Evolutionary conservation across 176 grass and related monocot genomes (phyloP).

Genomic region (Tuctoria greenei): DNA sequence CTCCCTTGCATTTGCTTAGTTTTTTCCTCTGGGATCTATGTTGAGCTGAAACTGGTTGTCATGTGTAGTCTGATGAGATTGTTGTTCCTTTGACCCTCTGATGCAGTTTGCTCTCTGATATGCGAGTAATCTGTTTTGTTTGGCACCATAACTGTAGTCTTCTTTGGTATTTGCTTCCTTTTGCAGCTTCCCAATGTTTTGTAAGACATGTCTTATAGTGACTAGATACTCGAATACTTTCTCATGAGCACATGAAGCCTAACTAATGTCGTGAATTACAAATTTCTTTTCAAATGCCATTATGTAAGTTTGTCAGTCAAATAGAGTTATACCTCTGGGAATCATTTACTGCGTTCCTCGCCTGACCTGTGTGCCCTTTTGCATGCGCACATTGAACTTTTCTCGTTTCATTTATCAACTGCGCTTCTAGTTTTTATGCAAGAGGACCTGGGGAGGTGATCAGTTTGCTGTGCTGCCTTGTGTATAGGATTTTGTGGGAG

Average conservation of each 20-base stretch:
- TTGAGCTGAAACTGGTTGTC: not conserved
- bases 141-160: not conserved
- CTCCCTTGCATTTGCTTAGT: conserved; percentile 26
- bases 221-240: not conserved
- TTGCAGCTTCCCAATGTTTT: conserved; percentile 4
- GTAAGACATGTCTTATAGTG: not conserved
- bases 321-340: not conserved
- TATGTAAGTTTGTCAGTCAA: not conserved
- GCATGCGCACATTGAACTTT: not conserved
- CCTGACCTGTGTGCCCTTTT: not conserved
- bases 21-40: not conserved
- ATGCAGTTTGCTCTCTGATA: not conserved
- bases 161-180: conserved; percentile 6
- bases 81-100: not conserved
- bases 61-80: conserved; percentile 1
- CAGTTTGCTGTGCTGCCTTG: not conserved
- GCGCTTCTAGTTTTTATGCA: conserved; percentile 15
- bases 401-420: conserved; percentile 6
- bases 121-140: not conserved
- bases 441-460: not conserved
- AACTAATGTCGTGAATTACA: not conserved
- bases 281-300: not conserved
- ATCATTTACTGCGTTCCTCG: not conserved
- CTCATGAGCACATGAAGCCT: conserved; percentile 5
- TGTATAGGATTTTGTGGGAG: too few relatives aligned